phyloP scores from a whole-genome alignment of 1,139 yeast genomes.

The Blastobotrys malaysiensis region DNA sequence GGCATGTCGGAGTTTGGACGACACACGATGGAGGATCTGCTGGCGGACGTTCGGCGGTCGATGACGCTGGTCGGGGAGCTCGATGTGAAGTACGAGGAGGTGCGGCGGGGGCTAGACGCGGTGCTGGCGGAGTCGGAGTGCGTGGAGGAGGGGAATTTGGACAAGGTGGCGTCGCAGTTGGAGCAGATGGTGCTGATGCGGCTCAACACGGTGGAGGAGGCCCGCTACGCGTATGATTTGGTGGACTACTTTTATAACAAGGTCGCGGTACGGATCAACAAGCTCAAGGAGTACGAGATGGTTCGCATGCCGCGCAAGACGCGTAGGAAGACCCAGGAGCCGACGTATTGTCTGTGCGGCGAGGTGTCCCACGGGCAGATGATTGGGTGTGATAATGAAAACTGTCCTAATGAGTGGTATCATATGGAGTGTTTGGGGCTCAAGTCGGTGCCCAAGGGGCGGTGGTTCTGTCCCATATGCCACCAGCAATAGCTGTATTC shows the following conservation, averaged over 20 bases:
- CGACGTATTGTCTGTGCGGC: conserved; percentile 66
- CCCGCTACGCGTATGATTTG: conserved; percentile 5
- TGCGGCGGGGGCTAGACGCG: conserved; percentile 10
- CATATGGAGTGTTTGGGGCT: conserved; percentile 72
- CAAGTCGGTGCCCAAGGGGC: conserved; percentile 33
- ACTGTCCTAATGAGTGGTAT: conserved; percentile 80
- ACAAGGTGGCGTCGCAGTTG: not conserved
- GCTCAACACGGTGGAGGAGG: conserved; percentile 9
- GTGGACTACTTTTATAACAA: conserved; percentile 3
- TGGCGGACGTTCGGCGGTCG: conserved; percentile 6
- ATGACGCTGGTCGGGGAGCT: conserved; percentile 6
- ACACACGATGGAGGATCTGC: conserved; percentile 10
- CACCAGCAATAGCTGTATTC: no score
- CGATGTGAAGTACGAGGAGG: not conserved
- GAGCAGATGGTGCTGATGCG: conserved; percentile 1
- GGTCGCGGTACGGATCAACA: not conserved
- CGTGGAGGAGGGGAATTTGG: not conserved
- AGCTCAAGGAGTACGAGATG: conserved; percentile 2
- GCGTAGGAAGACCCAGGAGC: conserved; percentile 11
- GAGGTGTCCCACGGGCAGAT: conserved; percentile 78
- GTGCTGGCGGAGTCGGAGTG: conserved; percentile 2
- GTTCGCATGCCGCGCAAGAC: not conserved
- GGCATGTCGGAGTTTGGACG: not conserved
- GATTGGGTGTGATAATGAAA: conserved; percentile 82
- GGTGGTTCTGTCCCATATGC: conserved; percentile 35